Evolutionary conservation across 352 stramenopile species (phyloP), one percentile per base, ranked within the genome.

Genomic region (Pythium guiyangense): DNA sequence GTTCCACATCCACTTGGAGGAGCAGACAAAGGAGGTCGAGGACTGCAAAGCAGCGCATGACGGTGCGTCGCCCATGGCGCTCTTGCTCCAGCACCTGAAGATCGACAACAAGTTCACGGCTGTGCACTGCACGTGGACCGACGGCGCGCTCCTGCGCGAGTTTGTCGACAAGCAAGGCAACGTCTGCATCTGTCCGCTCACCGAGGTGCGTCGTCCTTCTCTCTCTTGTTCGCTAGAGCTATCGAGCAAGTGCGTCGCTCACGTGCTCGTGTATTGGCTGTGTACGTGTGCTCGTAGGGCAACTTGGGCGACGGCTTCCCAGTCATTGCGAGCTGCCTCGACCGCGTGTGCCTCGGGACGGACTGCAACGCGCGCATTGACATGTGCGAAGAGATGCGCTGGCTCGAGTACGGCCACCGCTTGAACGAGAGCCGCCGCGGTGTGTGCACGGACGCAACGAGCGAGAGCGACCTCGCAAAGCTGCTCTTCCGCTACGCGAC

Each of bases 301-400:
- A 90, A 88, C 52, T 58, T 90, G 10, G 80, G 77, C 27, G 80
- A 90, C 35, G 80, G 80, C 1, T 88, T 88, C 49, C 80, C 80
- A n/a, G 74, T 73, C 20, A 84, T 90, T 37, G 80, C 76, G 15
- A 85, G 73, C 48, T 89, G 81, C 55, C 66, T 73, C 0, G 73
- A 86, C 51, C 70, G 74, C 51, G 75, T 91, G 35, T 91, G 78
- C 27, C 69, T 91, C 11, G 78, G 81, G 14, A 88, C 78, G 14
- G 81, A 91, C 57, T 89, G 81, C 77, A 91, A 91, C 44, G 78
- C 81, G 14, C 73, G 81, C 42, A 84, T 91, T 42, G 81, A 91
- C 59, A 91, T 91, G 81, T 86, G 77, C 25, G 81, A 91, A 62
- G 81, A 91, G 52, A 91, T 91, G 81, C 81, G 78, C 8, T 91